Percentiles rank a stretch among this genome's conserved stretches.
phyloP scores from a whole-genome alignment of 192 early-diverging fungal genomes.

The Dissophora globulifera region DNA sequence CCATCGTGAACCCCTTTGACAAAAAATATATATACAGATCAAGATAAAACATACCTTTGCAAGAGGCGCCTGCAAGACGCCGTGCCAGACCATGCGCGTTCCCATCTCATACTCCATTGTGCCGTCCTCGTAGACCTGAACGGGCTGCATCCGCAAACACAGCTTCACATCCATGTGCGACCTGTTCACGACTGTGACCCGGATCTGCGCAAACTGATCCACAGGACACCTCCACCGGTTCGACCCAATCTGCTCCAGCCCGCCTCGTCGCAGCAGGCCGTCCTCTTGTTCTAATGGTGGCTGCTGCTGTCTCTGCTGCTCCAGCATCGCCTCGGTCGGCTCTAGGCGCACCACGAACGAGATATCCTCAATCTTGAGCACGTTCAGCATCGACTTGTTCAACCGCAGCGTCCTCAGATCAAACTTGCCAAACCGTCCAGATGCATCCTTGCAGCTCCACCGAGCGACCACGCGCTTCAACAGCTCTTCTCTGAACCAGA shows the following conservation, averaged over 20 bases:
- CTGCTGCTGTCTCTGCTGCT: no score
- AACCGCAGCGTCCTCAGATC: constrained; percentile 67
- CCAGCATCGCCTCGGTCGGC: no score
- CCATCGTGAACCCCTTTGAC: no score
- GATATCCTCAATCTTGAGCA: constrained; percentile 71
- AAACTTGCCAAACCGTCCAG: constrained; percentile 64
- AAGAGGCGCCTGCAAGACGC: constrained; percentile 61
- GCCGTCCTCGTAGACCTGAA: constrained; percentile 61
- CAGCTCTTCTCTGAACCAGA: constrained; percentile 81
- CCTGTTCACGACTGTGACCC: constrained; percentile 58
- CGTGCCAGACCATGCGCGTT: constrained; percentile 62
- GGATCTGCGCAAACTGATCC: constrained; percentile 58
- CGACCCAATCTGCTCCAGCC: constrained; percentile 50
- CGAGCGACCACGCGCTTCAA: constrained; percentile 61
- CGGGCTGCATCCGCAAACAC: constrained; percentile 66
- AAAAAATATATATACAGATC: constrained; percentile 1
- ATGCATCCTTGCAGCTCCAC: constrained; percentile 58
- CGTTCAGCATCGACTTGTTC: constrained; percentile 62
- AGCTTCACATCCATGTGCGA: constrained; percentile 65
- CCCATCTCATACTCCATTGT: constrained; percentile 66
- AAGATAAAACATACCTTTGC: constrained; percentile 52
- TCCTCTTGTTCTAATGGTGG: no score
- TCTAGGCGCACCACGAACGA: constrained; percentile 62
- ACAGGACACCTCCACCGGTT: constrained; percentile 58
- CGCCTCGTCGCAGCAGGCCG: constrained; percentile 6